Evolutionary conservation across 2,329 filamentous ascomycete genomes (phyloP).

Genomic region (Monosporascus sp.): DNA sequence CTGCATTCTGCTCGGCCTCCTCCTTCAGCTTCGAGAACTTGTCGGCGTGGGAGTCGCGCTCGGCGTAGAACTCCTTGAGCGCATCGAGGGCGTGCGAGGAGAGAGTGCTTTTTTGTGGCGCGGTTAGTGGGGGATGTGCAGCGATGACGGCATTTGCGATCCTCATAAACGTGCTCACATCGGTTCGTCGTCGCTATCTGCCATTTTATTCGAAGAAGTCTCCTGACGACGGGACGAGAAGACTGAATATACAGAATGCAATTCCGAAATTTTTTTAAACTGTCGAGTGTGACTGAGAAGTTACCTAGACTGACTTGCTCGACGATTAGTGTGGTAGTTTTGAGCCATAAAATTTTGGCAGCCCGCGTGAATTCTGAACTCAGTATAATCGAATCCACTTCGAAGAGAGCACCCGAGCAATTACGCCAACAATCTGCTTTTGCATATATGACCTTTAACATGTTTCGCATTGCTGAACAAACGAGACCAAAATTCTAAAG

Average conservation of each 20-base stretch:
- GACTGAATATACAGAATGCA: too few relatives aligned
- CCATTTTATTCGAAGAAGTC: constrained; percentile 10
- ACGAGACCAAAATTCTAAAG: constrained; percentile 23
- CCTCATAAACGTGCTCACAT: constrained; percentile 32
- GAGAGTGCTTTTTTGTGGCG: constrained; percentile 43
- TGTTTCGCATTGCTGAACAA: constrained; percentile 11
- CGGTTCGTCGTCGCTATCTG: constrained; percentile 42
- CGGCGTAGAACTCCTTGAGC: constrained; percentile 68
- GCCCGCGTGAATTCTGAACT: too few relatives aligned
- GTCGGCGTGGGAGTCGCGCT: constrained; percentile 61
- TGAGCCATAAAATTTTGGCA: too few relatives aligned
- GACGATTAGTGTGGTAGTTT: too few relatives aligned
- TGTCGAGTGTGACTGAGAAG: too few relatives aligned
- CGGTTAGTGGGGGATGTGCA: too few relatives aligned
- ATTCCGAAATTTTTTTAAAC: too few relatives aligned
- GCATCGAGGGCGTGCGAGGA: constrained; percentile 61
- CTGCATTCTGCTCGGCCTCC: constrained; percentile 46
- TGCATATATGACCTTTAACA: constrained; percentile 1
- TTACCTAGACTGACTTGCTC: too few relatives aligned
- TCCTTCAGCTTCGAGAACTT: constrained; percentile 64
- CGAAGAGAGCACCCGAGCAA: too few relatives aligned
- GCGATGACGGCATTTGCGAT: not conserved
- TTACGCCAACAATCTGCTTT: not conserved
- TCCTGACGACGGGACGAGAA: too few relatives aligned
- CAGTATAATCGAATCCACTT: too few relatives aligned